Percentiles rank a stretch among this genome's conserved stretches.
phyloP scores from a whole-genome alignment of 176 grass and related monocot genomes.

The Raddia guianensis region DNA sequence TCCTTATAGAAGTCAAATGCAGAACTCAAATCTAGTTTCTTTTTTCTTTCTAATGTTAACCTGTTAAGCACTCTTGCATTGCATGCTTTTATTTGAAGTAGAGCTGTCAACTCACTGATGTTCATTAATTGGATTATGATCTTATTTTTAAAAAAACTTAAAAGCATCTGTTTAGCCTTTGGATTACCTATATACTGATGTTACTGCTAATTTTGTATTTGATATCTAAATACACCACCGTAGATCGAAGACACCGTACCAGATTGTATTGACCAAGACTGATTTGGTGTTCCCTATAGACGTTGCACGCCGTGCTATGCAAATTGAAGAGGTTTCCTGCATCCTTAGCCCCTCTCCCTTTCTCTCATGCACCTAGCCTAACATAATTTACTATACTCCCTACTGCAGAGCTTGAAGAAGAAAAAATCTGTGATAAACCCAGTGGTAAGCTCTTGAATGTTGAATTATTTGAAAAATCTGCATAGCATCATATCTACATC shows the following conservation, averaged over 20 bases:
- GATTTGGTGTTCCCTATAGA: conserved; percentile 97
- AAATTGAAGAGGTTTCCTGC: conserved; percentile 82
- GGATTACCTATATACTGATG: neutral
- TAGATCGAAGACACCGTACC: conserved; percentile 92
- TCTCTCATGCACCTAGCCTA: neutral
- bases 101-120: neutral
- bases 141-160: neutral
- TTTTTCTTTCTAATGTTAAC: conserved; percentile 2
- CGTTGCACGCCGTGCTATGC: conserved; percentile 78
- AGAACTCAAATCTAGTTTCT: conserved; percentile 17
- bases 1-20: neutral
- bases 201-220: neutral
- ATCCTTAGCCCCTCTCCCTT: neutral
- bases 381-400: conserved; percentile 14
- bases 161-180: conserved; percentile 6
- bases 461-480: neutral
- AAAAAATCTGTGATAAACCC: conserved; percentile 77
- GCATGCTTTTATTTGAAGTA: neutral
- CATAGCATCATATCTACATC: neutral
- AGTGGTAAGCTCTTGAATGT: conserved; percentile 63
- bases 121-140: neutral
- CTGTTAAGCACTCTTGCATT: neutral
- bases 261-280: conserved; percentile 90
- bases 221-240: neutral
- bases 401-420: conserved; percentile 70